A percentile compares a stretch with the other conserved stretches of the same genome.
These are phyloP conservation scores for Sporothrix brasiliensis DNA, from an alignment of 2,329 filamentous ascomycete species.

Conservation along the genomic window DNA sequence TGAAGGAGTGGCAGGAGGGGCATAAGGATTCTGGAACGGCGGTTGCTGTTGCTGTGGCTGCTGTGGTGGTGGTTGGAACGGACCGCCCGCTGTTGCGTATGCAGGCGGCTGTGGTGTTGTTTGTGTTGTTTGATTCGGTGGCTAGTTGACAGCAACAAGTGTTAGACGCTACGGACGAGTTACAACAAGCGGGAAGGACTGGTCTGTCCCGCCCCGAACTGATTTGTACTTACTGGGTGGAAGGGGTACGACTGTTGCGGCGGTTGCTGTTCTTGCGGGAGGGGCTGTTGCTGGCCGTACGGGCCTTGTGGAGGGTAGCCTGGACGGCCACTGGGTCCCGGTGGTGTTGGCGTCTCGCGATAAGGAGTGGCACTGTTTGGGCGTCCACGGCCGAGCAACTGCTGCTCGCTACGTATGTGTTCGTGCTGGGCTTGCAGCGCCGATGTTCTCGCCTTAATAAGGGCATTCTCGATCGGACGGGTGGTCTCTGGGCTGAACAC, in stretches of 20 bases:
- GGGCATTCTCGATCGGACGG: slow-evolving; percentile 86
- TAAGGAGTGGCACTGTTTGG: slow-evolving; percentile 58
- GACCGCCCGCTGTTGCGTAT: slow-evolving; percentile 44
- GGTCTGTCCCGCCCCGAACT: neutral
- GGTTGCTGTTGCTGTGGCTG: slow-evolving; percentile 27
- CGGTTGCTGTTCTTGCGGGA: slow-evolving; percentile 38
- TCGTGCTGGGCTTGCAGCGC: slow-evolving; percentile 63
- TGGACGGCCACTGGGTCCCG: slow-evolving; percentile 48
- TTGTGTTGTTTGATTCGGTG: slow-evolving; percentile 38
- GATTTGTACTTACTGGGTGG: slow-evolving; percentile 36
- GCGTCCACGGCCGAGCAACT: slow-evolving; percentile 53
- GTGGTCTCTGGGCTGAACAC: slow-evolving; percentile 89
- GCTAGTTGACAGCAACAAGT: neutral
- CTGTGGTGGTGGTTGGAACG: slow-evolving; percentile 48
- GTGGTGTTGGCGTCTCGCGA: slow-evolving; percentile 75
- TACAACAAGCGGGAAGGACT: neutral
- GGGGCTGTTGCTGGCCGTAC: slow-evolving; percentile 42
- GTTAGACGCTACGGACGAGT: neutral
- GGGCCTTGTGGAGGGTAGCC: slow-evolving; percentile 40
- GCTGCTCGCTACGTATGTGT: slow-evolving; percentile 58
- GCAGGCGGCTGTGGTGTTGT: slow-evolving; percentile 46
- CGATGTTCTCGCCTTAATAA: slow-evolving; percentile 75
- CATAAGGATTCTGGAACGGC: slow-evolving; percentile 7
- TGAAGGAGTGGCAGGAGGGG: slow-evolving; percentile 44
- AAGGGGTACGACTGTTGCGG: slow-evolving; percentile 40